phyloP scores from a whole-genome alignment of 2,329 filamentous ascomycete species.

The Fusarium napiforme region DNA sequence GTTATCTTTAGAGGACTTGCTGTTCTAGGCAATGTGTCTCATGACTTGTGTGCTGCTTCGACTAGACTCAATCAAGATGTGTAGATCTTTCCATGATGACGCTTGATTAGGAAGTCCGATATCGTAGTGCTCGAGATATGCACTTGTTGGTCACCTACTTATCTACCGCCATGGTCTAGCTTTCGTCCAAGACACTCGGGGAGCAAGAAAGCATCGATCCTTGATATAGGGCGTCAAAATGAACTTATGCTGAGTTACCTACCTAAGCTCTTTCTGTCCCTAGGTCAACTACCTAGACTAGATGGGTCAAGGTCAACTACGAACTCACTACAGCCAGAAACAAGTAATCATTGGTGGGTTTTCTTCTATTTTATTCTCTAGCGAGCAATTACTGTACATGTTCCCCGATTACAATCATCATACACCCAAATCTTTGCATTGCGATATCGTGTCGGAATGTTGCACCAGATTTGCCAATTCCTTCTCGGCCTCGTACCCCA shows the following conservation, averaged over 20 bases:
- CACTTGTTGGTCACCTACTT: background rate
- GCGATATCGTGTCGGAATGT: background rate
- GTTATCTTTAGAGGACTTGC: background rate
- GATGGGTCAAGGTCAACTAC: background rate
- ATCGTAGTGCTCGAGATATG: background rate
- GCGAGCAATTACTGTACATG: slow-evolving; percentile 1
- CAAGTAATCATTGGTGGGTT: background rate
- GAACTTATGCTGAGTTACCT: too few species aligned
- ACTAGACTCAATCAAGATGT: background rate
- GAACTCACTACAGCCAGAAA: background rate
- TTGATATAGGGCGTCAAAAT: too few species aligned
- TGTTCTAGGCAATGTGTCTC: slow-evolving; percentile 22
- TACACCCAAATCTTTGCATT: background rate
- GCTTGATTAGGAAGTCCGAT: slow-evolving; percentile 16
- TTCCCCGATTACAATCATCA: background rate
- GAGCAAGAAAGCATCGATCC: too few species aligned
- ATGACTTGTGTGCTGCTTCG: slow-evolving; percentile 13
- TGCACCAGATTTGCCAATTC: background rate
- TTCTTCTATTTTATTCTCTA: background rate
- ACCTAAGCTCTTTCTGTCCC: too few species aligned
- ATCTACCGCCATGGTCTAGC: background rate
- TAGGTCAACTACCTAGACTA: too few species aligned
- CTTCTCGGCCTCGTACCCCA: background rate
- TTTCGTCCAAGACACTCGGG: background rate
- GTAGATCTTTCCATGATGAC: background rate